Evolutionary conservation across 345 rosid species (phyloP).

Genomic region (Bruguiera gymnorhiza): DNA sequence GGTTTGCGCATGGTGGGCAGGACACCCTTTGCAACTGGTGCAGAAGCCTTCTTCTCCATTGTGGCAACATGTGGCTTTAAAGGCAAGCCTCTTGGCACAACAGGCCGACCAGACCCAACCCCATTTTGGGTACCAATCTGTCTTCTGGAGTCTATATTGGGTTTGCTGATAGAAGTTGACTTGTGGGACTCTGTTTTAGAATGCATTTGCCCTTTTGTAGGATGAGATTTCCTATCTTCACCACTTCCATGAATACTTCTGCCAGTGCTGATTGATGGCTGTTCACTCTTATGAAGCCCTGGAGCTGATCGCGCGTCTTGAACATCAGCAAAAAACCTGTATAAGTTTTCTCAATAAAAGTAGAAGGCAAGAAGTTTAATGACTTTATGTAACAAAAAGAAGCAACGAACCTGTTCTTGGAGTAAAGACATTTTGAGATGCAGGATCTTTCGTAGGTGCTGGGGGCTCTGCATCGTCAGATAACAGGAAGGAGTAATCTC

Average conservation of each 20-base stretch:
- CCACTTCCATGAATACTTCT: constrained; percentile 36
- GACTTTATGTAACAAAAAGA: constrained; percentile 20
- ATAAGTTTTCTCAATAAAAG: constrained; percentile 59
- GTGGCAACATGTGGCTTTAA: constrained; percentile 30
- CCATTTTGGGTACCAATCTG: constrained; percentile 33
- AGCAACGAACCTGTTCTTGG: constrained; percentile 47
- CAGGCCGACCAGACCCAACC: constrained; percentile 41
- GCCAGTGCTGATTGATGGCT: constrained; percentile 35
- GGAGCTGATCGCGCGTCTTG: constrained; percentile 68
- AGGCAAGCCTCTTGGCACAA: constrained; percentile 38
- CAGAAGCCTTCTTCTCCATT: constrained; percentile 42
- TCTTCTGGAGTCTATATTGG: constrained; percentile 44
- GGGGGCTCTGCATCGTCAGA: constrained; percentile 73
- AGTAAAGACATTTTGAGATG: constrained; percentile 30
- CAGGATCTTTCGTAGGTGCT: constrained; percentile 50
- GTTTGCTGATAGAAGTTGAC: constrained; percentile 37
- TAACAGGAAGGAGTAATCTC: constrained; percentile 88
- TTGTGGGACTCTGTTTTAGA: constrained; percentile 38
- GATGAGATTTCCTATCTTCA: constrained; percentile 47
- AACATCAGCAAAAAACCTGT: constrained; percentile 64
- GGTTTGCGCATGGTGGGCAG: constrained; percentile 31
- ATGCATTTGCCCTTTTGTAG: constrained; percentile 34
- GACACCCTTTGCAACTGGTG: constrained; percentile 27
- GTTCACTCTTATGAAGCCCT: constrained; percentile 45
- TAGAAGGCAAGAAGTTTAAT: constrained; percentile 9